phyloP scores from a whole-genome alignment of 768 basidiomycete species.

The Termitomyces sp. region DNA sequence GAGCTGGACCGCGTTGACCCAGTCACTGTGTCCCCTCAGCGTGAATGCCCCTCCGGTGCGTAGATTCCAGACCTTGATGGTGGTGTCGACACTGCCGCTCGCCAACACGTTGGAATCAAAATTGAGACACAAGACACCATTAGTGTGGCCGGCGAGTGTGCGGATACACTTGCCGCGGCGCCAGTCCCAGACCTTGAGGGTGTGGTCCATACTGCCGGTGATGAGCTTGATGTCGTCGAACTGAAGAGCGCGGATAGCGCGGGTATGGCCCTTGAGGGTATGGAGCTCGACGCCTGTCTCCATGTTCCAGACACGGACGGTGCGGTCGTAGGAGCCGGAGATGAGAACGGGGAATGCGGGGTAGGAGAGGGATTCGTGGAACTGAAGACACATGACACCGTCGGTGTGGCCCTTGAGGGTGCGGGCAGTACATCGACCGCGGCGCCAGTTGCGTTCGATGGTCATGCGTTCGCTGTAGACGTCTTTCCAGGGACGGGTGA shows the following conservation, averaged over 20 bases:
- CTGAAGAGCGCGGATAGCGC: slow-evolving; percentile 89
- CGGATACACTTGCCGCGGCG: slow-evolving; percentile 83
- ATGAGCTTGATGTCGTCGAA: slow-evolving; percentile 95
- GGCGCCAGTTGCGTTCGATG: slow-evolving; percentile 96
- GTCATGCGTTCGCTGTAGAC: slow-evolving; percentile 97
- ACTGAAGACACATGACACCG: slow-evolving; percentile 96
- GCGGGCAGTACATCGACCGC: slow-evolving; percentile 82
- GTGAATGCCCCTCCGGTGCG: slow-evolving; percentile 90
- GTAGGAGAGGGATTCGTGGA: slow-evolving; percentile 78
- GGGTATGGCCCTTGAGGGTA: slow-evolving; percentile 84
- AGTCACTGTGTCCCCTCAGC: slow-evolving; percentile 88
- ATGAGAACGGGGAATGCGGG: slow-evolving; percentile 92
- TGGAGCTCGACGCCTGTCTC: slow-evolving; percentile 85
- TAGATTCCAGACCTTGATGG: slow-evolving; percentile 94
- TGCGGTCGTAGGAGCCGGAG: slow-evolving; percentile 96
- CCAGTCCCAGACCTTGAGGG: slow-evolving; percentile 97
- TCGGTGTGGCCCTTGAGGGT: slow-evolving; percentile 92
- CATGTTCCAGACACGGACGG: slow-evolving; percentile 93
- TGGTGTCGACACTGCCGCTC: slow-evolving; percentile 91
- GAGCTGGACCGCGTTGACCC: slow-evolving; percentile 93
- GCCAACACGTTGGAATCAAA: slow-evolving; percentile 92
- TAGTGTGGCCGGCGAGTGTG: slow-evolving; percentile 86
- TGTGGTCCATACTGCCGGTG: slow-evolving; percentile 95
- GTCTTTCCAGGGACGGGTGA: slow-evolving; percentile 95
- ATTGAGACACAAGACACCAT: slow-evolving; percentile 86